Evolutionary conservation across 257 asterid species (phyloP).

Genomic region (Cruciata laevipes): DNA sequence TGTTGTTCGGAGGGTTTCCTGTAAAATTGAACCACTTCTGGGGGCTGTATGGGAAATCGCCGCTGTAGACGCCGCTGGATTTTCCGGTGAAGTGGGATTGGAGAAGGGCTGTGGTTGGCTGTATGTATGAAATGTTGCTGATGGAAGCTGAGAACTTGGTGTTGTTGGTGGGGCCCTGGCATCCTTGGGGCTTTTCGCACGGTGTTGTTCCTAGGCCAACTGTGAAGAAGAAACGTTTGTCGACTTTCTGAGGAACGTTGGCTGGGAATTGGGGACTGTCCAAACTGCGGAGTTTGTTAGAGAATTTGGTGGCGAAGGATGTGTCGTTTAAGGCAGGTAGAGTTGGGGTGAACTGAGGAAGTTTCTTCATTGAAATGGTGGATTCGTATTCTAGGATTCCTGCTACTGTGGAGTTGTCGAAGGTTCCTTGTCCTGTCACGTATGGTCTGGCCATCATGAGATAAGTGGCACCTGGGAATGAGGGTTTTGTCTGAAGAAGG

Average conservation of each 20-base stretch:
- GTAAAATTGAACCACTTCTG: constrained; percentile 46
- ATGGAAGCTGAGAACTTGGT: constrained; percentile 46
- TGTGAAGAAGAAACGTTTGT: constrained; percentile 42
- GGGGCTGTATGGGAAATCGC: constrained; percentile 45
- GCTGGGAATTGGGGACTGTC: constrained; percentile 46
- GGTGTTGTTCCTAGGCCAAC: constrained; percentile 51
- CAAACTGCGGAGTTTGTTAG: constrained; percentile 33
- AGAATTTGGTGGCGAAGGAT: constrained; percentile 34
- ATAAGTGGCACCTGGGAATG: constrained; percentile 36
- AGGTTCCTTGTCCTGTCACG: constrained; percentile 45
- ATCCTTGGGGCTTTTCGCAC: constrained; percentile 35
- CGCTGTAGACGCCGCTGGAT: constrained; percentile 33
- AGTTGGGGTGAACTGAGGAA: constrained; percentile 31
- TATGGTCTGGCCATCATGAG: constrained; percentile 51
- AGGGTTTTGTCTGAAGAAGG: constrained; percentile 36
- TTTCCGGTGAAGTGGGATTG: constrained; percentile 42
- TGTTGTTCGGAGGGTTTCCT: constrained; percentile 47
- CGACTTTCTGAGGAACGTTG: constrained; percentile 39
- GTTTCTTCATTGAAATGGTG: constrained; percentile 21
- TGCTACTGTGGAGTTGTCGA: constrained; percentile 49
- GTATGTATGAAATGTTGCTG: constrained; percentile 38
- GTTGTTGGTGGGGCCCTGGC: constrained; percentile 60
- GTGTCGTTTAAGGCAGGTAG: constrained; percentile 49
- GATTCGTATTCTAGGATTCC: constrained; percentile 44
- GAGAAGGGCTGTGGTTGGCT: constrained; percentile 46